phyloP scores from a whole-genome alignment of 164 flowering plant genomes.

The Magnolia officinalis region DNA sequence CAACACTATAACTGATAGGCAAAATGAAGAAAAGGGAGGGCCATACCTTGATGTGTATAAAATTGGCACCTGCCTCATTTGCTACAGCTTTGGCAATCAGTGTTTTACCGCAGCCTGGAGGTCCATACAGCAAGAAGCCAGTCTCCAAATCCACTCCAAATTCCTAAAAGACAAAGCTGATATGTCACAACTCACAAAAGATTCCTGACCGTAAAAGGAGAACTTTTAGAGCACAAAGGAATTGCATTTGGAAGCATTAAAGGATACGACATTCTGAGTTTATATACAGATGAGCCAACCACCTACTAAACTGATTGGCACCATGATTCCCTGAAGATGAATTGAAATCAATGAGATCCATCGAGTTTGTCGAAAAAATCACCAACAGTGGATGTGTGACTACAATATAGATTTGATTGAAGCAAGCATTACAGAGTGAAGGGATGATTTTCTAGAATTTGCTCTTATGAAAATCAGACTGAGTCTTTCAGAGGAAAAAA shows the following conservation, averaged over 20 bases:
- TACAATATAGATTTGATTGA: no score
- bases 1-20: neutral
- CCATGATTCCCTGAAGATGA: no score
- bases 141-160: slow-evolving; percentile 71
- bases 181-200: neutral
- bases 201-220: neutral
- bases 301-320: no score
- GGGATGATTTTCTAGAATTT: no score
- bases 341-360: no score
- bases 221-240: neutral
- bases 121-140: slow-evolving; percentile 93
- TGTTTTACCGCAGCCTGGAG: slow-evolving; percentile 99
- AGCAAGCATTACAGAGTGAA: no score
- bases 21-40: neutral
- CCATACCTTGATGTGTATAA: slow-evolving; percentile 84
- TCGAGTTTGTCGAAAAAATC: no score
- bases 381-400: no score
- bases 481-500: no score
- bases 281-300: no score
- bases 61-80: slow-evolving; percentile 94
- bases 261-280: no score
- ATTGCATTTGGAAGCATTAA: neutral
- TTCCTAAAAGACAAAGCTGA: slow-evolving; percentile 33
- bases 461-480: no score
- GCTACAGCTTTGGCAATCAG: slow-evolving; percentile 97